Percentiles rank a stretch among this genome's conserved stretches.
These are phyloP conservation scores for Trichoderma sp. DNA, from an alignment of 2,329 filamentous ascomycete genomes.

Conservation along the genomic window DNA sequence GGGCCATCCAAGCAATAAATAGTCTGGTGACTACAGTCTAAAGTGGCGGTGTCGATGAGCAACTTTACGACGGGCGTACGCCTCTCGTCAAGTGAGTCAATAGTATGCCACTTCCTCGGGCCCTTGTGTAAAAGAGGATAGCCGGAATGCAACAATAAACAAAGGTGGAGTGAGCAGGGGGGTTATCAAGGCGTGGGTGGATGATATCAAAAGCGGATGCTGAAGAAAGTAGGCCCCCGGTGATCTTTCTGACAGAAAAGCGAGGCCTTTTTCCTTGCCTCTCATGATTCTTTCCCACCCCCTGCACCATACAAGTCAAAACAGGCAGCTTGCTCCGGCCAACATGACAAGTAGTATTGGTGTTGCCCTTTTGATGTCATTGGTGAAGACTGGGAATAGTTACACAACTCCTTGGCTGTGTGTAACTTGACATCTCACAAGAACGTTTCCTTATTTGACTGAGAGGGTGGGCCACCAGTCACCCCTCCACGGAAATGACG, in stretches of 20 bases:
- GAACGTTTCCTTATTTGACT: background rate
- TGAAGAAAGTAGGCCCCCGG: background rate
- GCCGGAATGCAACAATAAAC: background rate
- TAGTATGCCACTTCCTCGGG: background rate
- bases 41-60: background rate
- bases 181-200: background rate
- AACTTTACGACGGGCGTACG: conserved; percentile 21
- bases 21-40: background rate
- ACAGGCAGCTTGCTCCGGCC: background rate
- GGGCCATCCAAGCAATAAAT: background rate
- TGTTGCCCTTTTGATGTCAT: background rate
- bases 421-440: conserved; percentile 25
- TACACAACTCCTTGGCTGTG: conserved; percentile 6
- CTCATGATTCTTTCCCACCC: background rate
- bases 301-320: background rate
- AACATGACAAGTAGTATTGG: conserved; percentile 13
- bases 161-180: background rate
- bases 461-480: background rate
- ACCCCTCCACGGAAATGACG: background rate
- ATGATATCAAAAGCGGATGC: background rate
- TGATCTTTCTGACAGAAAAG: background rate
- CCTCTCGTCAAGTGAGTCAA: background rate
- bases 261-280: conserved; percentile 11
- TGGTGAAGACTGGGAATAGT: conserved; percentile 10
- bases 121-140: background rate